phyloP scores from a whole-genome alignment of 73 alveolate genomes.

The Paramecium tetraurelia region DNA sequence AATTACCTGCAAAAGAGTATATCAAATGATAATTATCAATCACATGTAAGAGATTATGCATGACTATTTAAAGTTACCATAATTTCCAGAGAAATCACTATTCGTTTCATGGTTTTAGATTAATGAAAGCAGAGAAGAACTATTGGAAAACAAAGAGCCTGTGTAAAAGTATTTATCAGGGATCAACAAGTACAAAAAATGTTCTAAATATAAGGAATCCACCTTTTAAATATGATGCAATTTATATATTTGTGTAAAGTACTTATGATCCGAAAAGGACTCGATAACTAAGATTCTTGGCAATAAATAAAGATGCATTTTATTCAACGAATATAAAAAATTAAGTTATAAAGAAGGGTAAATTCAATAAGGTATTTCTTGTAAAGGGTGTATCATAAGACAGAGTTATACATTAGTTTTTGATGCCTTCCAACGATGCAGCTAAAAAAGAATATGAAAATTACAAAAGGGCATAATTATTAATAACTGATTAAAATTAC shows the following conservation, averaged over 20 bases:
- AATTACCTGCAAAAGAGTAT: background rate
- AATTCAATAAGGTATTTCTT: background rate
- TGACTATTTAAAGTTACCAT: background rate
- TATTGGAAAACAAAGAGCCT: background rate
- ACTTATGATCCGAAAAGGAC: background rate
- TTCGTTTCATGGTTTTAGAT: background rate
- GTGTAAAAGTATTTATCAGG: background rate
- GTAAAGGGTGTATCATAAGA: background rate
- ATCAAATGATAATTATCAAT: background rate
- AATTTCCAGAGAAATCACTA: constrained; percentile 22
- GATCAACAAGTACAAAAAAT: background rate
- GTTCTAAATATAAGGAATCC: background rate
- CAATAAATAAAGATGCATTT: background rate
- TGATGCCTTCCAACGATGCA: background rate
- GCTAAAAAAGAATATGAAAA: background rate
- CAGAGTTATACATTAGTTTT: background rate
- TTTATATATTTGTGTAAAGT: background rate
- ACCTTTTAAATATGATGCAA: background rate
- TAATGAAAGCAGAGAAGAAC: background rate
- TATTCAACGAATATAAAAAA: background rate
- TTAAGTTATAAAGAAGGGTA: background rate
- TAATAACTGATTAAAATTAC: background rate
- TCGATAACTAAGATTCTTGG: background rate
- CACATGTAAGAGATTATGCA: background rate
- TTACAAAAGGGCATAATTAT: background rate